Conservation (phyloP, 345 rosid species). For the Murraya koenigii region DNA sequence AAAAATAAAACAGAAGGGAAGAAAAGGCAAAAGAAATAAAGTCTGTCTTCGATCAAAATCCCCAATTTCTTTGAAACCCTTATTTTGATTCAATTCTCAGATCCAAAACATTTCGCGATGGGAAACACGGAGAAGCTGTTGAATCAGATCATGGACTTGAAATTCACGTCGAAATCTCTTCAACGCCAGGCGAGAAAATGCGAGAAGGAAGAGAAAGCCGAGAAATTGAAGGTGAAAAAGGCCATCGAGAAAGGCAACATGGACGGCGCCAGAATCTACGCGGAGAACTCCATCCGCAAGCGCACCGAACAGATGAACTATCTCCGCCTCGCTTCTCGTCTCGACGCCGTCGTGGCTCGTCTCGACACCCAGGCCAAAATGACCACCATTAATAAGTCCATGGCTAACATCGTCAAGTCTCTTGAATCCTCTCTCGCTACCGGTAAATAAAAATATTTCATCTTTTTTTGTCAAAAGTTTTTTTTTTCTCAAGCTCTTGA, state of each 20-base stretch:
- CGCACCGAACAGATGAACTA: constrained; percentile 98
- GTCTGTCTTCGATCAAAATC: neutral
- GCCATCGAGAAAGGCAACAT: constrained; percentile 98
- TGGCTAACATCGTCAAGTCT: constrained; percentile 85
- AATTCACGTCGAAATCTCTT: constrained; percentile 86
- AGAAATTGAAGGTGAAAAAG: constrained; percentile 91
- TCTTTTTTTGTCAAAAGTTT: neutral
- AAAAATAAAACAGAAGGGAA: no score
- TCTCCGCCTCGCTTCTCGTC: constrained; percentile 85
- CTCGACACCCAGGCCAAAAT: constrained; percentile 96
- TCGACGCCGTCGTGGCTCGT: constrained; percentile 94
- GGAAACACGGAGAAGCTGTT: constrained; percentile 89
- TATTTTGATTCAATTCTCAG: neutral
- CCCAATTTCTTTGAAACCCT: no score
- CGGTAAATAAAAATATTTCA: constrained; percentile 38
- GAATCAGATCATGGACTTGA: constrained; percentile 96
- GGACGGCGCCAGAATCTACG: constrained; percentile 99
- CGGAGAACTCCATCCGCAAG: constrained; percentile 93
- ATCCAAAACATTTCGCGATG: constrained; percentile 31
- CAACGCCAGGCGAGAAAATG: constrained; percentile 90
- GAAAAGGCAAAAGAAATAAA: neutral
- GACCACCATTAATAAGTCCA: constrained; percentile 86
- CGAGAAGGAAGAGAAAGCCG: constrained; percentile 99
- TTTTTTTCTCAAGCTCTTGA: neutral
- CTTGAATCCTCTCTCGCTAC: constrained; percentile 87